Conservation (phyloP, 2,329 filamentous ascomycete species). For the Microsporum canis region DNA sequence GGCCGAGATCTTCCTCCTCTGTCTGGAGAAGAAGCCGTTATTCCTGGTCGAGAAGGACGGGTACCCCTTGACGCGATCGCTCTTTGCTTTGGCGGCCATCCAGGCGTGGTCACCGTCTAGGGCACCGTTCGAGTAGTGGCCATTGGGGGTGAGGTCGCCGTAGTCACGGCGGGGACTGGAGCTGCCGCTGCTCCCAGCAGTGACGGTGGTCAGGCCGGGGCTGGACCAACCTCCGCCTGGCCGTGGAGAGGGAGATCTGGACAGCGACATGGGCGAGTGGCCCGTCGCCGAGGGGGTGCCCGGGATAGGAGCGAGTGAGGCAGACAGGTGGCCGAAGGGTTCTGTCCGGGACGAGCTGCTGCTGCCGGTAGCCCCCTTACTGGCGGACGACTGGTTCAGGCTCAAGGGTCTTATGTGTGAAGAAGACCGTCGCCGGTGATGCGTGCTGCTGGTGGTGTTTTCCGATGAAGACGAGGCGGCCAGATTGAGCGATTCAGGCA, state of each 20-base stretch:
- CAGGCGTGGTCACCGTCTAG: conserved; percentile 40
- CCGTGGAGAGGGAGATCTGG: conserved; percentile 75
- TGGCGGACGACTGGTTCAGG: conserved; percentile 5
- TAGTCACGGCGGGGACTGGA: conserved; percentile 50
- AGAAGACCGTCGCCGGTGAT: conserved; percentile 13
- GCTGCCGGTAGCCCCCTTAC: not conserved
- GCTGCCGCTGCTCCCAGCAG: conserved; percentile 40
- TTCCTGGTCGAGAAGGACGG: conserved; percentile 70
- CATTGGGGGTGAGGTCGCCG: conserved; percentile 43
- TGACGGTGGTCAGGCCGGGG: conserved; percentile 63
- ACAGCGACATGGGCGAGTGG: conserved; percentile 60
- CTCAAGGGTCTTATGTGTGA: conserved; percentile 7
- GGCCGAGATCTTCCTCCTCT: conserved; percentile 69
- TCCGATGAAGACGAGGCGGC: conserved; percentile 9
- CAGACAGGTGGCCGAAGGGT: conserved; percentile 19
- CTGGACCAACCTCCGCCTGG: conserved; percentile 82
- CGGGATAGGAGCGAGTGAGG: conserved; percentile 43
- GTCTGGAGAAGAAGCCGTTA: conserved; percentile 75
- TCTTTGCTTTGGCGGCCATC: conserved; percentile 71
- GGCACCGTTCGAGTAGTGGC: conserved; percentile 22
- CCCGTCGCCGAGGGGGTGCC: conserved; percentile 49
- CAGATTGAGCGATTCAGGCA: conserved; percentile 7
- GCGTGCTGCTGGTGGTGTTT: conserved; percentile 8
- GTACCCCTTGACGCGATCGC: conserved; percentile 60
- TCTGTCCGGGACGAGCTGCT: conserved; percentile 17